phyloP scores from a whole-genome alignment of 225 moss, liverwort and hornwort species.

The Marchantia polymorpha region DNA sequence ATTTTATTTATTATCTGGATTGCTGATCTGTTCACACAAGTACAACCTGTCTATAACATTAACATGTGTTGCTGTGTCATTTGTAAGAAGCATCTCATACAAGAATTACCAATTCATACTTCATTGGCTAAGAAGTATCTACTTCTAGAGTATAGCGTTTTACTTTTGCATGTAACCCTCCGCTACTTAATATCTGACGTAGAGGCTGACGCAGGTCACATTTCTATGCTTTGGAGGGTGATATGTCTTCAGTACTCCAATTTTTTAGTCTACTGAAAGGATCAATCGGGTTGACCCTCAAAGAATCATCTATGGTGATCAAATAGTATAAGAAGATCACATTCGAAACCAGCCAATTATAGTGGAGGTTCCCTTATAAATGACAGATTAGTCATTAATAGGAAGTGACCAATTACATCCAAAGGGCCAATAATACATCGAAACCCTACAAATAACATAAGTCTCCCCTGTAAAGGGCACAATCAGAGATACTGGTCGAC shows the following conservation, averaged over 20 bases:
- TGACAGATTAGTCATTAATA: not conserved
- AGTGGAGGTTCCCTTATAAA: not conserved
- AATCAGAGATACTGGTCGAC: conserved; percentile 10
- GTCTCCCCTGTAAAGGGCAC: conserved; percentile 12
- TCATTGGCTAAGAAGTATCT: not conserved
- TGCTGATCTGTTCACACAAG: too few relatives aligned
- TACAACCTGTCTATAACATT: not conserved
- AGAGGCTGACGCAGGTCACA: not conserved
- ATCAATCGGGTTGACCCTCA: not conserved
- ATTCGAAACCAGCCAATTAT: not conserved
- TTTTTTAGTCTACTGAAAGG: not conserved
- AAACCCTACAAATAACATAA: conserved; percentile 17
- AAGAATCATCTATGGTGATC: too few relatives aligned
- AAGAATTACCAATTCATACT: not conserved
- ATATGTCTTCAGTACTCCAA: not conserved
- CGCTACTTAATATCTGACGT: not conserved
- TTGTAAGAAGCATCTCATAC: not conserved
- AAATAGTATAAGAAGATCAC: not conserved
- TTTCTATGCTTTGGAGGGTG: not conserved
- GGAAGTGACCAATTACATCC: not conserved
- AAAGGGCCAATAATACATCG: not conserved
- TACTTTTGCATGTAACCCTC: not conserved
- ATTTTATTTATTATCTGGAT: not conserved
- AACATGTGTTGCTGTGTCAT: not conserved
- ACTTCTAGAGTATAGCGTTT: not conserved